Percentiles rank a stretch among this genome's conserved stretches.
phyloP scores from a whole-genome alignment of 2,329 filamentous ascomycete genomes.

The Ploettnerulaceae sp. region DNA sequence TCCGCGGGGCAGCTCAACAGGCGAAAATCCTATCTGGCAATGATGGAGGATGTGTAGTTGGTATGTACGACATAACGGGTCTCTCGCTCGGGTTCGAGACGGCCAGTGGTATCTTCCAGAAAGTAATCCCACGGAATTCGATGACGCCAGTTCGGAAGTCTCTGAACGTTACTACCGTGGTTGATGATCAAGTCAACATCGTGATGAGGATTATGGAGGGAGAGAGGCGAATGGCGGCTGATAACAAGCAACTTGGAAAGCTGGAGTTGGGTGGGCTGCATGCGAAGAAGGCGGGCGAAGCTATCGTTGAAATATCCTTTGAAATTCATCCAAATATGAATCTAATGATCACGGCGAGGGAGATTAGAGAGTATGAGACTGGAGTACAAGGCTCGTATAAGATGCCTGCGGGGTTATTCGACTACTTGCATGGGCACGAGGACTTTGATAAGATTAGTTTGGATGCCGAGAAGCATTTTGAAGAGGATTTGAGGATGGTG shows the following conservation, averaged over 20 bases:
- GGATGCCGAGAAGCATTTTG: background rate
- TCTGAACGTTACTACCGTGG: conserved; percentile 41
- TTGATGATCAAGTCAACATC: conserved; percentile 50
- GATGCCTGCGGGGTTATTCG: too few relatives aligned
- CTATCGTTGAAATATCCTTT: conserved; percentile 19
- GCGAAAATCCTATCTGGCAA: background rate
- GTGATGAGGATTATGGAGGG: conserved; percentile 65
- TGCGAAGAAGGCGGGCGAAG: conserved; percentile 33
- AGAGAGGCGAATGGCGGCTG: conserved; percentile 65
- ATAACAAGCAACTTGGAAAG: conserved; percentile 66
- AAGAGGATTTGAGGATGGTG: background rate
- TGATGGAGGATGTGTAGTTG: background rate
- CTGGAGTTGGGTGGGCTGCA: conserved; percentile 63
- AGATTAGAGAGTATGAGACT: background rate
- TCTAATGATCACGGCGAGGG: conserved; percentile 5
- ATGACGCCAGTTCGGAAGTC: conserved; percentile 9
- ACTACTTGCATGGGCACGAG: background rate
- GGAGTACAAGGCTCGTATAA: background rate
- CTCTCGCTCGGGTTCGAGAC: conserved; percentile 13
- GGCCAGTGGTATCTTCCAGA: conserved; percentile 1
- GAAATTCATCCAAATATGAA: conserved; percentile 20
- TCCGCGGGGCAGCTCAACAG: conserved; percentile 3
- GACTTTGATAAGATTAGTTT: background rate
- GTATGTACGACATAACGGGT: background rate
- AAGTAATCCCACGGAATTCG: conserved; percentile 7